Conservation (phyloP, 2,329 filamentous ascomycete genomes). For the Pseudopyrenochaeta lycopersici region DNA sequence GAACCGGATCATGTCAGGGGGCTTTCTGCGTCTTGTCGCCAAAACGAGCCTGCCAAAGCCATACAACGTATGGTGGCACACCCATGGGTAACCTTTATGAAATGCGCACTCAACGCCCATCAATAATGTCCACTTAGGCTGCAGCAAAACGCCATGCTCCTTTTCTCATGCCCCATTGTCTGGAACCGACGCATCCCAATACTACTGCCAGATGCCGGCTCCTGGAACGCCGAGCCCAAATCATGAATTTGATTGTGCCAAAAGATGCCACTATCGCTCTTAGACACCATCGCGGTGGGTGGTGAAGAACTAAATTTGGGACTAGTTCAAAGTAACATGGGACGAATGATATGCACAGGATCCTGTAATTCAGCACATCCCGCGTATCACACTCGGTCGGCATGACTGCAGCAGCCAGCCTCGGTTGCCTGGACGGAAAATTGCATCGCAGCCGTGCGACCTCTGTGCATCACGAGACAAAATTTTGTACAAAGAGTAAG, state of each 20-base stretch:
- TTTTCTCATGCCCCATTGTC: conserved; percentile 14
- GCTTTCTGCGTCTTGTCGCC: conserved; percentile 35
- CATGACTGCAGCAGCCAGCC: conserved; percentile 35
- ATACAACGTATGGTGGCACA: conserved; percentile 27
- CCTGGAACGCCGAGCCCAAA: conserved; percentile 2
- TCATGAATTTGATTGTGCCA: conserved; percentile 3
- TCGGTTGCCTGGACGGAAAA: conserved; percentile 30
- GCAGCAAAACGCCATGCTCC: conserved; percentile 26
- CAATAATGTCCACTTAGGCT: conserved; percentile 32
- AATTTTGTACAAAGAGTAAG: conserved; percentile 28
- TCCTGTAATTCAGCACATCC: conserved; percentile 33
- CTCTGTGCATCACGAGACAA: conserved; percentile 44
- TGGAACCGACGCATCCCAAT: conserved; percentile 36
- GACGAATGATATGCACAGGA: conserved; percentile 12
- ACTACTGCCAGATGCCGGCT: conserved; percentile 7
- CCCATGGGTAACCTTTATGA: conserved; percentile 32
- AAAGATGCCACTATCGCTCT: background rate
- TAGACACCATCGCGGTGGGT: conserved; percentile 2
- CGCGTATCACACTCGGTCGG: conserved; percentile 33
- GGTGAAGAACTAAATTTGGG: conserved; percentile 11
- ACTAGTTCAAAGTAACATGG: conserved; percentile 14
- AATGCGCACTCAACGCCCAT: conserved; percentile 19
- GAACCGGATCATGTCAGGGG: conserved; percentile 45
- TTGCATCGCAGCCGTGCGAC: conserved; percentile 27
- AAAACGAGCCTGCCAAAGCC: conserved; percentile 28